Conservation (phyloP, 2,329 filamentous ascomycete species). For the Neonectria ditissima region DNA sequence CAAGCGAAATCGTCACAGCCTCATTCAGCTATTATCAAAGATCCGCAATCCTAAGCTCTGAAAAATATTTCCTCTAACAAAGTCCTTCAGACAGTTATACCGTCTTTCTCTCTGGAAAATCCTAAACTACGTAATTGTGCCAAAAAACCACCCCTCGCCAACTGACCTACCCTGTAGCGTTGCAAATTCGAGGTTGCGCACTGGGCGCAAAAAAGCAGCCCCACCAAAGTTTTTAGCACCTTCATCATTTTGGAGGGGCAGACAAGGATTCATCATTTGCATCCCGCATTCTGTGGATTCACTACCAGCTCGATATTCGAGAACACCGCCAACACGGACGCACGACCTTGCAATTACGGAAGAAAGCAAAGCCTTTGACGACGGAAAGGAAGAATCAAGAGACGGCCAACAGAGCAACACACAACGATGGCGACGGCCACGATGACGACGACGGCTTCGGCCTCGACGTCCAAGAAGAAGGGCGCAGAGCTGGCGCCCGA, state of each 20-base stretch:
- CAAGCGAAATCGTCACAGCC: too few species aligned
- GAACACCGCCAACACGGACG: background rate
- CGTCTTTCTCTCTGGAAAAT: too few species aligned
- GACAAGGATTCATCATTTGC: conserved; percentile 32
- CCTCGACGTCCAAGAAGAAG: conserved; percentile 77
- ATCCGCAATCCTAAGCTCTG: too few species aligned
- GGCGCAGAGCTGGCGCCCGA: conserved; percentile 85
- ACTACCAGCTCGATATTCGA: background rate
- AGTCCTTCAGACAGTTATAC: too few species aligned
- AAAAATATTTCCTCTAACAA: too few species aligned
- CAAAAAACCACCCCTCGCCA: background rate
- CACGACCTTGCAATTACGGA: background rate
- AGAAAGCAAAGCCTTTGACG: background rate
- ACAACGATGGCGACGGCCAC: conserved; percentile 64
- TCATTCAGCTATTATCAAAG: too few species aligned
- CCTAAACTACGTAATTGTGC: too few species aligned
- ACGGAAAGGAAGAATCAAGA: background rate
- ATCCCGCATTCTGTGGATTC: conserved; percentile 16
- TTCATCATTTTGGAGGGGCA: conserved; percentile 42
- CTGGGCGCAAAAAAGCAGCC: conserved; percentile 35
- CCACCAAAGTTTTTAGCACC: conserved; percentile 41
- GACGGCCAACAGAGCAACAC: background rate
- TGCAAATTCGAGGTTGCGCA: conserved; percentile 35
- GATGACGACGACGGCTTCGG: conserved; percentile 70
- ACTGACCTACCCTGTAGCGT: conserved; percentile 15